Base-by-base conservation (phyloP, 202 grass and related monocot species). In the Digitaria exilis region DNA sequence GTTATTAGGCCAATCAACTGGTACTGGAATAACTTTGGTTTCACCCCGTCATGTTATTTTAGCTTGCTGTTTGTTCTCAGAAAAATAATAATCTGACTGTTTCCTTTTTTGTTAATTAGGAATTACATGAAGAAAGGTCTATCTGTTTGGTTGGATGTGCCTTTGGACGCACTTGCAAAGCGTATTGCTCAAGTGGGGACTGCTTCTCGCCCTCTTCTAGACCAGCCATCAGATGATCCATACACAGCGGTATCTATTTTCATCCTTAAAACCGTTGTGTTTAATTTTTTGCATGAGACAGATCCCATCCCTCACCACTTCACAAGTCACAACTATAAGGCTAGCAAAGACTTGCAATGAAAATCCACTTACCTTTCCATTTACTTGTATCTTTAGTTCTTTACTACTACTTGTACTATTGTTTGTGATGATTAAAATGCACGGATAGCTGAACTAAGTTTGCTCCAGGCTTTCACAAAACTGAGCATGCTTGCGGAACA, bases 71-170 rank as follows among this genome's bases (percentile, higher is more conserved):
- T 68, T 55, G 50, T 16, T 37, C 49, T 82, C 8, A 54, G 4
- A 69, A 26, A 42, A 46, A 73, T 69, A 68, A 44, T 54, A 34
- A 32, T 84, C 13, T 51, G 51, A 51, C 29, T 0, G 22, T 6
- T 46, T 15, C 28, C 48, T 9, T 29, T 17, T 58, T 29, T 48
- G 6, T 39, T 91, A 84, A 63, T 75, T 77, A 95, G 95, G 95
- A 93, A 91, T 62, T 85, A 95, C 60, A 95, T 98, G 95, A 98
- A 98, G 75, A 90, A 93, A 13, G 92, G 95, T 16, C 61, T 92
- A 49, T 91, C 95, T 49, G 82, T 98, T 49, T 98, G 95, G 95
- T 91, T 95, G 63, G 95, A 98, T 91, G 95, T 98, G 41, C 95
- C 95, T 67, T 77, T 98, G 74, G 95, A 98, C 7, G 90, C 92